These are phyloP conservation scores for Tothia fuscella DNA, from an alignment of 2,329 filamentous ascomycete species.

Conservation along the genomic window DNA sequence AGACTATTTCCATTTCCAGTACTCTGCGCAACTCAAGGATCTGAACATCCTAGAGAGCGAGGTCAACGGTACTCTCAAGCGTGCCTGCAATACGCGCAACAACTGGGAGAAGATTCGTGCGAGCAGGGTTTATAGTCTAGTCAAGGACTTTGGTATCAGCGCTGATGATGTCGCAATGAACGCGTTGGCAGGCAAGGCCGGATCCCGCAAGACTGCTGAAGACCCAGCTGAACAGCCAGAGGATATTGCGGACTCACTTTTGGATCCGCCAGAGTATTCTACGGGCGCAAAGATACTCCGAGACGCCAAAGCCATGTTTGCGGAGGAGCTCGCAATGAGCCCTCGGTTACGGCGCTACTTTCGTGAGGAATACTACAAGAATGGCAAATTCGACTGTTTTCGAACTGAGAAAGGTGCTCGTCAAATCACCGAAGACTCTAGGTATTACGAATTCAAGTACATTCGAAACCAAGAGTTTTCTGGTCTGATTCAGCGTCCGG, in stretches of 20 bases:
- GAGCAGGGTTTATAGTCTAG: conserved; percentile 67
- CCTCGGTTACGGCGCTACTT: conserved; percentile 84
- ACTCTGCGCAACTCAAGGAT: conserved; percentile 73
- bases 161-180: conserved; percentile 84
- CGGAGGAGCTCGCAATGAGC: conserved; percentile 79
- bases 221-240: conserved; percentile 70
- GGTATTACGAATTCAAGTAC: conserved; percentile 97
- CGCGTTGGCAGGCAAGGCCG: conserved; percentile 62
- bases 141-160: conserved; percentile 80
- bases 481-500: conserved; percentile 71
- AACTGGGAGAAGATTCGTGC: conserved; percentile 76
- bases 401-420: conserved; percentile 90
- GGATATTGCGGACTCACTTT: conserved; percentile 71
- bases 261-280: conserved; percentile 58
- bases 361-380: conserved; percentile 69
- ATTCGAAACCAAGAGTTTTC: conserved; percentile 76
- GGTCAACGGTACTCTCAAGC: conserved; percentile 56
- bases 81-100: conserved; percentile 70
- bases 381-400: conserved; percentile 72
- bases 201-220: conserved; percentile 70
- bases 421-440: conserved; percentile 87
- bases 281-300: conserved; percentile 65
- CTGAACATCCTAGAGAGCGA: conserved; percentile 51
- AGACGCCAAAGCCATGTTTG: conserved; percentile 76
- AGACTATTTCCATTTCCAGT: conserved; percentile 93